Base-by-base conservation (phyloP, 805 yeast species). In the Candida insectorum region DNA sequence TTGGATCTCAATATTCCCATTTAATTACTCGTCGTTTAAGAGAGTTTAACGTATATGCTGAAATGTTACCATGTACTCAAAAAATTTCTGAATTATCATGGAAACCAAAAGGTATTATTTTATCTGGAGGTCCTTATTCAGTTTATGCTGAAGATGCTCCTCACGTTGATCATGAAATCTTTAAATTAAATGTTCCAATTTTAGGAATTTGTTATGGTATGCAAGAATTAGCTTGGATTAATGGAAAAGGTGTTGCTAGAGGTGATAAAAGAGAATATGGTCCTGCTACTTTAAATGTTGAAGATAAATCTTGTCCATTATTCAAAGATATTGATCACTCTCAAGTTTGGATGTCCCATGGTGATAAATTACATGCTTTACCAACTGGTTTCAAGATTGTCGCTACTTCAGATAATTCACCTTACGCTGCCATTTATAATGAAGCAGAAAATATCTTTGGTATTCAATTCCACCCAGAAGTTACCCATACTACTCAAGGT, bases 341-440 rank as follows among this genome's bases (percentile, higher is more conserved):
- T 39, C 89, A 83, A 60, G 97, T 93, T 43, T 93, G 98, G 98
- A 93, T 93, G 98, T 89, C 97, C 30, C 98, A 93, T 65, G 96
- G 96, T 56, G 98, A 93, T 69, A 93, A 93, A 73, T 75, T 93
- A 54, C 80, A 79, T 52, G 85, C 91, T 34, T 75, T 93, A 49
- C 98, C 98, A 52, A 73, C 75, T 28, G 96, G 94, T 24, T 93
- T 78, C 76, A 79, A 81, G 60, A 77, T 84, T 40, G 87, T 89
- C 41, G 98, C 97, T 35, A 79, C 87, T 26, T 83, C 96, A 36
- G 86, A 75, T 49, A 93, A 93, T 76, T 93, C 97, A 26, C 98
- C 97, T 38, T 93, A 56, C 67, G 95, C 96, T 51, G 97, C 95
- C 58, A 82, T 93, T 61, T 79, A 88, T 37, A 81, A 86, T 64